Percentiles rank a stretch among this genome's conserved stretches.
Evolutionary conservation across 805 yeast genomes (phyloP).

Genomic region (Vanderwaltozyma tropicalis): DNA sequence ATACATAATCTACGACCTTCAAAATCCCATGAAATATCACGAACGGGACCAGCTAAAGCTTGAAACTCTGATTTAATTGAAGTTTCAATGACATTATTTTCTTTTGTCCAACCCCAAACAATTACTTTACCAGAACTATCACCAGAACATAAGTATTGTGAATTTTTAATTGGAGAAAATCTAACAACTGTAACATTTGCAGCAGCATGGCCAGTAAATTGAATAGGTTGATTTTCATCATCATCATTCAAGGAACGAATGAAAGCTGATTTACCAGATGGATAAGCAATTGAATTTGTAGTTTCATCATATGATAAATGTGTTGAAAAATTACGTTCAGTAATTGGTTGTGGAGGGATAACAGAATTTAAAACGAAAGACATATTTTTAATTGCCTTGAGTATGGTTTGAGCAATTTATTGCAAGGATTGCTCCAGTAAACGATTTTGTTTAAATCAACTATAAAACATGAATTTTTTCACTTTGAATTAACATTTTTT

Average conservation of each 20-base stretch:
- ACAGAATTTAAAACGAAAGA: slow-evolving; percentile 24
- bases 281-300: slow-evolving; percentile 65
- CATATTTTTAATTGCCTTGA: no score
- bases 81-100: slow-evolving; percentile 36
- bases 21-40: slow-evolving; percentile 84
- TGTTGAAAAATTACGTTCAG: slow-evolving; percentile 56
- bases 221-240: slow-evolving; percentile 33
- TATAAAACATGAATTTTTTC: no score
- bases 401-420: no score
- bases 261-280: slow-evolving; percentile 69
- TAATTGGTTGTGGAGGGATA: slow-evolving; percentile 72
- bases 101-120: slow-evolving; percentile 62
- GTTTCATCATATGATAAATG: slow-evolving; percentile 66
- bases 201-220: slow-evolving; percentile 59
- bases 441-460: no score
- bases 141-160: slow-evolving; percentile 84
- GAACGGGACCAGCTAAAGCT: slow-evolving; percentile 70
- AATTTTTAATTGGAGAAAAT: slow-evolving; percentile 65
- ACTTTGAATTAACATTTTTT: no score
- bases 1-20: slow-evolving; percentile 81
- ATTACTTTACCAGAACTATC: slow-evolving; percentile 84
- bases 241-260: slow-evolving; percentile 56
- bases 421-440: no score
- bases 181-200: slow-evolving; percentile 69
- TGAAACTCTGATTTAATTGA: slow-evolving; percentile 69